These are phyloP conservation scores for Sclerotinia subarctica DNA, from an alignment of 2,329 filamentous ascomycete genomes.

Conservation along the genomic window DNA sequence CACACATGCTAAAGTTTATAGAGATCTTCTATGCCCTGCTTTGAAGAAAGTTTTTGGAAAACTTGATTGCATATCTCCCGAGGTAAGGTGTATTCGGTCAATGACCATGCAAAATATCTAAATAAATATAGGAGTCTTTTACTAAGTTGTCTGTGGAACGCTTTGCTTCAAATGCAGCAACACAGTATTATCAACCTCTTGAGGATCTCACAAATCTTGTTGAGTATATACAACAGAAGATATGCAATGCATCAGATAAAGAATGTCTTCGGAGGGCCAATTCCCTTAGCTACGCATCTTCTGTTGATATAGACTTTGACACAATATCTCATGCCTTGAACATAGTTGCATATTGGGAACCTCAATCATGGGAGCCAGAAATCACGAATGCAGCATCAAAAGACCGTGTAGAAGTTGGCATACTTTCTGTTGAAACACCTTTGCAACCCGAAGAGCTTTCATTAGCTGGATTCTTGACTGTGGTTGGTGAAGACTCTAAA, in stretches of 20 bases:
- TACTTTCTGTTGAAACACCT: constrained; percentile 65
- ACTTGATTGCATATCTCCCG: constrained; percentile 52
- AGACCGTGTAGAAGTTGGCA: constrained; percentile 73
- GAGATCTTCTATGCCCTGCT: constrained; percentile 53
- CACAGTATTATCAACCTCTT: constrained; percentile 69
- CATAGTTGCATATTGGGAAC: constrained; percentile 62
- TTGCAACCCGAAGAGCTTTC: constrained; percentile 71
- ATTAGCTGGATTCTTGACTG: constrained; percentile 73
- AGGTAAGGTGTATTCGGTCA: constrained; percentile 40
- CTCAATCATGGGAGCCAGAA: constrained; percentile 30
- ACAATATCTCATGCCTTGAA: constrained; percentile 62
- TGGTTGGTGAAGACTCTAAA: constrained; percentile 70
- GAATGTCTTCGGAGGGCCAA: constrained; percentile 51
- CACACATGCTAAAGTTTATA: constrained; percentile 31
- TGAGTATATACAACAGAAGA: constrained; percentile 48
- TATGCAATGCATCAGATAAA: constrained; percentile 49
- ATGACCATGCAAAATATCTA: neutral
- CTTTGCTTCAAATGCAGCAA: constrained; percentile 59
- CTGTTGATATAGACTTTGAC: constrained; percentile 77
- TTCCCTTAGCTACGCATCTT: constrained; percentile 52
- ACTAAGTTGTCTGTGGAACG: constrained; percentile 57
- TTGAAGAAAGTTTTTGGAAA: constrained; percentile 56
- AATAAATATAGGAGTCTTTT: constrained; percentile 52
- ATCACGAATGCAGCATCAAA: constrained; percentile 36
- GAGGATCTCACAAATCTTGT: constrained; percentile 55